A percentile compares a stretch with the other conserved stretches of the same genome.
Conservation (phyloP, 2,329 filamentous ascomycete genomes). For the Cercospora beticola region DNA sequence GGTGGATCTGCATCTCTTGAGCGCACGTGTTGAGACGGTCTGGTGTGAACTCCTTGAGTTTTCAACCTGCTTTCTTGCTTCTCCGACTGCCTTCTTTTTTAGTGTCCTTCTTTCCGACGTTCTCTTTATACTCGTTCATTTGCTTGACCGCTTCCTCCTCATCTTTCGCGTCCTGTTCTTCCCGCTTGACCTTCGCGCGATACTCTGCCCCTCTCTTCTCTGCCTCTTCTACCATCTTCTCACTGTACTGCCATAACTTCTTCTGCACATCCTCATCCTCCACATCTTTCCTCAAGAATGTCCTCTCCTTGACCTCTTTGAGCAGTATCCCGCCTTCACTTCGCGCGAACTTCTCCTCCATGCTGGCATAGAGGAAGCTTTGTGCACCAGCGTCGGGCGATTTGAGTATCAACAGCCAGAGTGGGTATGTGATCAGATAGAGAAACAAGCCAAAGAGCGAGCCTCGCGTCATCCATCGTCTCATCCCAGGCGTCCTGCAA, state of each 20-base stretch:
- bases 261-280: conserved; percentile 75
- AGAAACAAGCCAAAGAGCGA: conserved; percentile 74
- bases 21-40: background rate
- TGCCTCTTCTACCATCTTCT: conserved; percentile 74
- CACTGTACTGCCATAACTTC: conserved; percentile 85
- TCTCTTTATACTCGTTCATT: conserved; percentile 37
- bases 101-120: conserved; percentile 37
- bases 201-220: conserved; percentile 75
- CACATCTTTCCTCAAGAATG: conserved; percentile 70
- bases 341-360: conserved; percentile 71
- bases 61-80: conserved; percentile 31
- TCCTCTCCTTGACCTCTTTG: conserved; percentile 83
- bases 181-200: conserved; percentile 59
- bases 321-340: conserved; percentile 69
- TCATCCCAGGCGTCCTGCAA: conserved; percentile 80
- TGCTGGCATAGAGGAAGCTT: conserved; percentile 78
- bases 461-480: conserved; percentile 82
- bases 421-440: conserved; percentile 74
- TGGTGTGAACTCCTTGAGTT: background rate
- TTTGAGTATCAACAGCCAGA: conserved; percentile 88
- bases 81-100: conserved; percentile 34
- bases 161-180: conserved; percentile 41
- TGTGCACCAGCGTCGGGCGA: conserved; percentile 81
- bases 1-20: background rate
- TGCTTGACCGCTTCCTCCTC: conserved; percentile 36